Conservation (phyloP, 208 protist genomes). For the Leishmania tarentolae region DNA sequence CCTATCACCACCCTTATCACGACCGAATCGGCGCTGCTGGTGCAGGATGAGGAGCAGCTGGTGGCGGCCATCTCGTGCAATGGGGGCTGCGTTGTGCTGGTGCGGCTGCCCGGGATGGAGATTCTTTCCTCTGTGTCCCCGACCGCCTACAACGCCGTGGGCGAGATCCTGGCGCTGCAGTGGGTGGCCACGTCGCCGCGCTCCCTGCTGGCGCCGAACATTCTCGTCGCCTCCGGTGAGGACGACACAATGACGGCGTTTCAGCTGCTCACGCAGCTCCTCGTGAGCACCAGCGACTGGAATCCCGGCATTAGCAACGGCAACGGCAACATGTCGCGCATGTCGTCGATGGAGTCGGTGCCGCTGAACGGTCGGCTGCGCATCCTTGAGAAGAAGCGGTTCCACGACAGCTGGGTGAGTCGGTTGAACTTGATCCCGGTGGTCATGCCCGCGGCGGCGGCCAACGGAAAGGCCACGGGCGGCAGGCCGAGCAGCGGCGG, state of each 20-base stretch:
- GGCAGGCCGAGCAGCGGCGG: conserved; percentile 11
- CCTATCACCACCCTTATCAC: conserved; percentile 36
- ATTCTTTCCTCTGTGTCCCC: conserved; percentile 43
- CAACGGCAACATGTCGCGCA: conserved; percentile 20
- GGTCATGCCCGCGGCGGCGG: conserved; percentile 24
- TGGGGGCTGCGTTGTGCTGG: conserved; percentile 58
- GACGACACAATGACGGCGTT: conserved; percentile 83
- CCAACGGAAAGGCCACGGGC: background rate
- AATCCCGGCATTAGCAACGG: conserved; percentile 15
- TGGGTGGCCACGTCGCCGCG: conserved; percentile 55
- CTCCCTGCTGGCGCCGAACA: conserved; percentile 51
- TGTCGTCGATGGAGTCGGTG: conserved; percentile 27
- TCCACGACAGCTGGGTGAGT: conserved; percentile 81
- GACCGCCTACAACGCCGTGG: conserved; percentile 71
- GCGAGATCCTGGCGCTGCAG: conserved; percentile 61
- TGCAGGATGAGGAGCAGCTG: conserved; percentile 57
- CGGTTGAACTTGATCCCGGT: conserved; percentile 54
- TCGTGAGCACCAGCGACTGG: conserved; percentile 11
- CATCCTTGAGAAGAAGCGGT: conserved; percentile 58
- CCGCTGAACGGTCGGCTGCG: conserved; percentile 31
- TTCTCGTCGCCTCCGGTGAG: conserved; percentile 72
- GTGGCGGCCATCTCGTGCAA: conserved; percentile 71
- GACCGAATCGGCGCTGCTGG: conserved; percentile 37
- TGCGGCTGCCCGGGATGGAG: conserved; percentile 61
- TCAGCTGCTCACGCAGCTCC: conserved; percentile 39